Evolutionary conservation across 2,329 filamentous ascomycete genomes (phyloP).

Genomic region (Ascochyta viciae-villosae): DNA sequence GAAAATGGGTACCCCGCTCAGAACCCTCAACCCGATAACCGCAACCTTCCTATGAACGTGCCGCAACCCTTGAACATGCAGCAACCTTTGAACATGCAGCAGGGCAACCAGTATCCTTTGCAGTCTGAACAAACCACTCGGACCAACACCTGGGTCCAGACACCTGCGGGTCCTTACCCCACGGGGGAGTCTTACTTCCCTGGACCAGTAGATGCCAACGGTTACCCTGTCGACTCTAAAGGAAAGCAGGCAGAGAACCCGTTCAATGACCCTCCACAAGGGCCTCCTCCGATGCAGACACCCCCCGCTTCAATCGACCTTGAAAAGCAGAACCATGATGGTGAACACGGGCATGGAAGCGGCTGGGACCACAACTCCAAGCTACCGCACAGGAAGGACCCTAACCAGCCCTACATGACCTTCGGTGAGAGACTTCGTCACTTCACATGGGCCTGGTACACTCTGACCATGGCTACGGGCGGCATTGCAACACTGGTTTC

Average conservation of each 20-base stretch:
- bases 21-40: slow-evolving; percentile 16
- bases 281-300: slow-evolving; percentile 22
- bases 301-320: slow-evolving; percentile 33
- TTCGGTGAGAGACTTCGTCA: slow-evolving; percentile 42
- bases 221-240: slow-evolving; percentile 37
- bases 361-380: slow-evolving; percentile 37
- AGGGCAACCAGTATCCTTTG: slow-evolving; percentile 15
- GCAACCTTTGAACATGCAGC: slow-evolving; percentile 17
- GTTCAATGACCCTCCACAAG: slow-evolving; percentile 24
- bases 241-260: slow-evolving; percentile 29
- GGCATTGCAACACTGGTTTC: slow-evolving; percentile 55
- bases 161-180: slow-evolving; percentile 31
- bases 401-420: slow-evolving; percentile 42
- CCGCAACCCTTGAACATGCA: slow-evolving; percentile 21
- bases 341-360: slow-evolving; percentile 23
- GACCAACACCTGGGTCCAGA: slow-evolving; percentile 40
- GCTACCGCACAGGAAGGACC: slow-evolving; percentile 41
- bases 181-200: slow-evolving; percentile 30
- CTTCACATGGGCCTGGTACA: slow-evolving; percentile 59
- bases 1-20: slow-evolving; percentile 5
- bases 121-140: slow-evolving; percentile 35
- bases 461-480: slow-evolving; percentile 57
- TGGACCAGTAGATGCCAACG: slow-evolving; percentile 32
- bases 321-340: slow-evolving; percentile 39
- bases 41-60: slow-evolving; percentile 15